Evolutionary conservation across 805 yeast genomes (phyloP), one percentile per base, ranked within the genome.

Genomic region (Ogataea pignaliae): DNA sequence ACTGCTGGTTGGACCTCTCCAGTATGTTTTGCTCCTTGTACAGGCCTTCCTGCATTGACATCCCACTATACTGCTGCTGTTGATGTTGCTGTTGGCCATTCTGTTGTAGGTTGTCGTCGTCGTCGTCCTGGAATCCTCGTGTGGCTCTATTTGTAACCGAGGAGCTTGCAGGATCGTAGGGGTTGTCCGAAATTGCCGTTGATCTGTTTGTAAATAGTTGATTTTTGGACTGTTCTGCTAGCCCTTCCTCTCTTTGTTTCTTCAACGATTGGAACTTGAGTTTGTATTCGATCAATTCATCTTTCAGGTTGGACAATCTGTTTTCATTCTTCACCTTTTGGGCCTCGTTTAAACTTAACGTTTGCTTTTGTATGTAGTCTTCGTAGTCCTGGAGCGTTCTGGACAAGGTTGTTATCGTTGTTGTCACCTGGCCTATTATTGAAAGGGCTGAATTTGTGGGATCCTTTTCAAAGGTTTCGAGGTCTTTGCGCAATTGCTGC

Each of bases 361-460:
- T 87, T 53, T 84, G 87, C 36, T 75, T 68, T 29, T 80, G 71
- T 38, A 85, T 56, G 41, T 59, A 54, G 17, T 54, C 61, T 44
- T 60, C 64, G 41, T 60, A 65, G 33, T 65, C 69, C 15, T 78
- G 82, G 16, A 91, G 71, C 2, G 96, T 88, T 55, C 89, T 80
- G 36, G 75, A 70, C 52, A 91, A 75, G 18, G 89, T 78, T 6
- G 88, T 80, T 44, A 90, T 65, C 2, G 96, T 81, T 0, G 93
- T 87, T n/a, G 88, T 82, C 50, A 82, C 81, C 45, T 85, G 79
- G 16, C 85, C 81, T 46, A 62, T 48, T 33, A 59, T 41, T 1
- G 96, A 81, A 44, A 86, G 68, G 16, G 95, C 93, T 1, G 95
- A 76, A 3, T 81, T 73, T 13, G 78, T 72, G 10, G 87, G 72